Evolutionary conservation across 176 grass and related monocot species (phyloP), one percentile per base, ranked within the genome.

Genomic region (Hordeum marinum): DNA sequence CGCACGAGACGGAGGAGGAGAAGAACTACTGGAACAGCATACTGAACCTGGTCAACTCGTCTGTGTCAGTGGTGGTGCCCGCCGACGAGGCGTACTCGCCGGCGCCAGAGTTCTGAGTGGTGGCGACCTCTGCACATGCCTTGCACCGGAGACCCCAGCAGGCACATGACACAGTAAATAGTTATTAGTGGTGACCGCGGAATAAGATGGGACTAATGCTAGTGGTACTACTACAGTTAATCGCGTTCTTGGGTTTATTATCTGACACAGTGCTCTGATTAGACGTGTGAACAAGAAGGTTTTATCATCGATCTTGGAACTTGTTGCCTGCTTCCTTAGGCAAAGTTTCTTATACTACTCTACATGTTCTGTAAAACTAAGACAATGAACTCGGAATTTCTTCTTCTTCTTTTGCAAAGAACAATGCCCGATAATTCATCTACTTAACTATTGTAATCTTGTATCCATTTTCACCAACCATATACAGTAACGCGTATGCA

Each of bases 11-110:
- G 0, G 85, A 87, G 58, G 91, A 93, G 82, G 85, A 93, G 24
- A 88, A 79, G 77, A 85, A 31, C 82, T 93, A 93, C 85, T 93
- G 88, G 91, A 55, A 90, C 81, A 90, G 85, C 72, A 88, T 93
- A 75, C 74, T 90, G 15, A 88, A 75, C 78, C 85, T 93, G 73
- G 91, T 93, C 0, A 90, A 93, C 85, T 75, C 91, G 37, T 77
- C 91, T 18, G 34, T 75, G 21, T 35, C 90, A 3, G 39, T 45
- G 26, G 80, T 5, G 24, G 80, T 40, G 37, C 45, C 80, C 23
- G 59, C 36, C 5, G 3, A 76, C 36, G 80, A 80, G 23, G 46
- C 45, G 12, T 90, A 90, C 80, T 87, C 89, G 62, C 39, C 81
- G 75, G 80, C 61, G 24, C 68, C 29, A 31, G 89, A 87, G 24